A percentile compares a stretch with the other conserved stretches of the same genome.
Conservation (phyloP, 1,139 yeast genomes). For the Saccharomyces hybrid region DNA sequence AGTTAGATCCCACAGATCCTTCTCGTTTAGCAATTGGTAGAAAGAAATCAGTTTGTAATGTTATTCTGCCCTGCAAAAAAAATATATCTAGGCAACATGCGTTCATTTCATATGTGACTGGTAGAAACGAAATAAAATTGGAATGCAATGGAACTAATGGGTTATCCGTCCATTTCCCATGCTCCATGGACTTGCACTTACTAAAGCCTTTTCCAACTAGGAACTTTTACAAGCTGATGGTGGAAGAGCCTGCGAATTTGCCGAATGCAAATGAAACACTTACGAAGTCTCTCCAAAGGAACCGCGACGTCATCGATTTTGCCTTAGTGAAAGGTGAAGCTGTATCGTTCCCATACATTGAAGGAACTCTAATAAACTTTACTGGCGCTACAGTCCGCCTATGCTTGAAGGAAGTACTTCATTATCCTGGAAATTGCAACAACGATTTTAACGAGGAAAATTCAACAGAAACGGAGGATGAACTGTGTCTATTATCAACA, state of each 20-base stretch:
- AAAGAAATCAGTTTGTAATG: constrained; percentile 26
- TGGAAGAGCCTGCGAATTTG: constrained; percentile 2
- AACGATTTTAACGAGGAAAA: constrained; percentile 24
- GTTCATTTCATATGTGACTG: constrained; percentile 26
- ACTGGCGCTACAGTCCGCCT: constrained; percentile 31
- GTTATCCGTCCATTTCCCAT: constrained; percentile 29
- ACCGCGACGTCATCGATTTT: constrained; percentile 41
- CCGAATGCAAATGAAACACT: background rate
- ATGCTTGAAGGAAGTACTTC: constrained; percentile 3
- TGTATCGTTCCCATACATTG: constrained; percentile 47
- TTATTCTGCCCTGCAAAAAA: constrained; percentile 26
- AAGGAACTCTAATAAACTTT: constrained; percentile 50
- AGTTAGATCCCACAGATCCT: constrained; percentile 15
- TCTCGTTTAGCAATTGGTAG: constrained; percentile 27
- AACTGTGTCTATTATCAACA: constrained; percentile 20
- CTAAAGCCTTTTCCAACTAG: constrained; percentile 10
- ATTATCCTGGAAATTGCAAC: constrained; percentile 14
- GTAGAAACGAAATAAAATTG: constrained; percentile 27
- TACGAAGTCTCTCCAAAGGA: constrained; percentile 13
- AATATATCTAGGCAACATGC: constrained; percentile 31
- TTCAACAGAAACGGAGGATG: constrained; percentile 34
- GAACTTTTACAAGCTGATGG: constrained; percentile 13
- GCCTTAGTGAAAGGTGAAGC: constrained; percentile 49
- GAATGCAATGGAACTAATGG: constrained; percentile 36
- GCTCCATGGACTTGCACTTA: constrained; percentile 20